phyloP scores from a whole-genome alignment of 345 rosid genomes.

The Hirschfeldia incana region DNA sequence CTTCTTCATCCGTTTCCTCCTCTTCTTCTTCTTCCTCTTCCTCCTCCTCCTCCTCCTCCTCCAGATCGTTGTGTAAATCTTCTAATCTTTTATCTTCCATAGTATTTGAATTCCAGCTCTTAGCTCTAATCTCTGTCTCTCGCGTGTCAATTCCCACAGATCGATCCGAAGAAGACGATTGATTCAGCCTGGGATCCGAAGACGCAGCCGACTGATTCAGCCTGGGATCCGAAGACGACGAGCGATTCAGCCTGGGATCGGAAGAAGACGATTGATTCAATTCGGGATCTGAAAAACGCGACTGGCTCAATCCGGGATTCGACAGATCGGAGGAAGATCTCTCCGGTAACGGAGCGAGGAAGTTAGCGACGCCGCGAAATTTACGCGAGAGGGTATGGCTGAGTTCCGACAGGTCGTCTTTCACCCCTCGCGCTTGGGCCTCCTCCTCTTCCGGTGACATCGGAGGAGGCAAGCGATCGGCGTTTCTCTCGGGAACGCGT shows the following conservation, averaged over 20 bases:
- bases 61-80: slow-evolving; percentile 51
- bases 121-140: slow-evolving; percentile 65
- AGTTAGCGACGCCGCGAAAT: slow-evolving; percentile 91
- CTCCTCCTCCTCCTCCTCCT: slow-evolving; percentile 33
- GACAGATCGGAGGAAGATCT: slow-evolving; percentile 34
- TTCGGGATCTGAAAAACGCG: slow-evolving; percentile 36
- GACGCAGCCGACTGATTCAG: slow-evolving; percentile 15
- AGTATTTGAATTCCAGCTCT: slow-evolving; percentile 62
- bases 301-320: slow-evolving; percentile 11
- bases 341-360: slow-evolving; percentile 79
- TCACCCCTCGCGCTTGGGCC: slow-evolving; percentile 62
- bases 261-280: slow-evolving; percentile 25
- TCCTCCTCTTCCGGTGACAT: slow-evolving; percentile 37
- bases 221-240: slow-evolving; percentile 27
- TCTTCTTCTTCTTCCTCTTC: slow-evolving; percentile 35
- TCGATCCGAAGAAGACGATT: slow-evolving; percentile 33
- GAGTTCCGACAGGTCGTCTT: slow-evolving; percentile 81
- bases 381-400: slow-evolving; percentile 73
- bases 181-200: slow-evolving; percentile 21
- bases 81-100: slow-evolving; percentile 37
- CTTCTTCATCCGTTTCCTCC: slow-evolving; percentile 32
- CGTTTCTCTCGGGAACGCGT: neutral
- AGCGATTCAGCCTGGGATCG: slow-evolving; percentile 36
- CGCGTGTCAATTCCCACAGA: slow-evolving; percentile 64
- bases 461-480: slow-evolving; percentile 14